These are phyloP conservation scores for Lepiota brunneoincarnata DNA, from an alignment of 768 basidiomycete genomes.

Conservation along the genomic window DNA sequence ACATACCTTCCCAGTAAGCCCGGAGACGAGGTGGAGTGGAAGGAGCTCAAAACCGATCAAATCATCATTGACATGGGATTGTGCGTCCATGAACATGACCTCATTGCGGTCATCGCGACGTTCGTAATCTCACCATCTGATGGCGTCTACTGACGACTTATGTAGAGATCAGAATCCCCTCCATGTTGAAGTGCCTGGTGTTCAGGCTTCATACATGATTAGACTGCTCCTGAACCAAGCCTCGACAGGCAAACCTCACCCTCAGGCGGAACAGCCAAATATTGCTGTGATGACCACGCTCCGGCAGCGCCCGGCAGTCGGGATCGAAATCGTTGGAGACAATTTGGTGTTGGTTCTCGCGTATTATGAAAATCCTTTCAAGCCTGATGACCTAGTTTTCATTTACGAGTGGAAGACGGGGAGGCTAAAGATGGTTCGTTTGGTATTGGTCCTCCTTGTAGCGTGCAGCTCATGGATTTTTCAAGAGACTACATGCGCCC, in stretches of 20 bases:
- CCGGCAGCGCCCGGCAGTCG: conserved; percentile 29
- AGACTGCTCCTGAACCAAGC: conserved; percentile 20
- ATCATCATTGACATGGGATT: conserved; percentile 42
- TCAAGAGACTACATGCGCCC: conserved; percentile 18
- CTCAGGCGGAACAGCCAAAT: conserved; percentile 24
- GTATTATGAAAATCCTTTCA: conserved; percentile 16
- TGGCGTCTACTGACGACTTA: neutral
- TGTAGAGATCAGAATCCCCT: neutral
- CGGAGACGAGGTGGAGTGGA: conserved; percentile 27
- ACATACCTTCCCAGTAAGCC: conserved; percentile 27
- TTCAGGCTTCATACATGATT: conserved; percentile 4
- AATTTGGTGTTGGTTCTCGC: conserved; percentile 37
- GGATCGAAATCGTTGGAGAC: conserved; percentile 44
- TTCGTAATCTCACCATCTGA: conserved; percentile 18
- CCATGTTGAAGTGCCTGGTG: neutral
- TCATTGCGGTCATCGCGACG: conserved; percentile 40
- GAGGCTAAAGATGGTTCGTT: conserved; percentile 30
- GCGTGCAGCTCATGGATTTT: neutral
- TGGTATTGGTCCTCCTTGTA: neutral
- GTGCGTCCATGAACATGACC: conserved; percentile 41
- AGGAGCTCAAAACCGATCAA: conserved; percentile 22
- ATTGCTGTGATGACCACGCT: conserved; percentile 27
- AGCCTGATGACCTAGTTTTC: conserved; percentile 29
- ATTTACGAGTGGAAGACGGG: conserved; percentile 45
- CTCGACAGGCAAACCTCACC: conserved; percentile 36